Base-by-base conservation (phyloP, 306 rosid genomes). In the Rubus parviflorus region DNA sequence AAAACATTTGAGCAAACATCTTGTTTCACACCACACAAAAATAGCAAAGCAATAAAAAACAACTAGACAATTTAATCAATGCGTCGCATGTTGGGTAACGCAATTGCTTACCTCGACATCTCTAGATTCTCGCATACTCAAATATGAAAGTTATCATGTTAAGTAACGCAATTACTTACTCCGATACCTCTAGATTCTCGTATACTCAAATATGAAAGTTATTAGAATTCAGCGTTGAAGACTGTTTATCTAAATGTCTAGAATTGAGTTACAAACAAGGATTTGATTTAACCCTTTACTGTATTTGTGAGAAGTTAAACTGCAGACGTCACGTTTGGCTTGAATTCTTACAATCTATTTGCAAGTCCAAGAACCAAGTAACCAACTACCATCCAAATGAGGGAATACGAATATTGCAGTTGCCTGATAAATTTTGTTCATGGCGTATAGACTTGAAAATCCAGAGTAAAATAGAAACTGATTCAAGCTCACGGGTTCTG, bases 401-500 rank as follows among this genome's bases (percentile, higher is more conserved):
- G 0, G 14, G 47, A 74, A 30, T 37, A 14, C 47, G 42, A 47
- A 57, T 60, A 40, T 47, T 40, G 68, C 5, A 11, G 43, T 66
- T 22, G 51, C 54, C 14, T 41, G 8, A 22, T 40, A 23, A 54
- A 56, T 40, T 22, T n/a, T 8, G 51, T 65, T 37, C 51, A 56
- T 38, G 47, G 17, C 54, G 25, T 73, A 73, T 22, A 57, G 25
- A 41, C 9, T 15, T 57, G 54, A 5, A 22, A 42, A 4, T 2
- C 8, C 20, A 7, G 3, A 22, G 9, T 4, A 42, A 45, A 42
- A 77, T 37, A 43, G 25, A 30, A 23, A 22, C 41, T 11, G 42
- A 46, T 69, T 58, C 47, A 78, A 16, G 16, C 10, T 62, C 77
- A 79, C 66, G n/a, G 38, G 22, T 72, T 23, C 13, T 23, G 30